These are phyloP conservation scores for Ceratocystis cubensis DNA, from an alignment of 2,329 filamentous ascomycete species.

Conservation along the genomic window DNA sequence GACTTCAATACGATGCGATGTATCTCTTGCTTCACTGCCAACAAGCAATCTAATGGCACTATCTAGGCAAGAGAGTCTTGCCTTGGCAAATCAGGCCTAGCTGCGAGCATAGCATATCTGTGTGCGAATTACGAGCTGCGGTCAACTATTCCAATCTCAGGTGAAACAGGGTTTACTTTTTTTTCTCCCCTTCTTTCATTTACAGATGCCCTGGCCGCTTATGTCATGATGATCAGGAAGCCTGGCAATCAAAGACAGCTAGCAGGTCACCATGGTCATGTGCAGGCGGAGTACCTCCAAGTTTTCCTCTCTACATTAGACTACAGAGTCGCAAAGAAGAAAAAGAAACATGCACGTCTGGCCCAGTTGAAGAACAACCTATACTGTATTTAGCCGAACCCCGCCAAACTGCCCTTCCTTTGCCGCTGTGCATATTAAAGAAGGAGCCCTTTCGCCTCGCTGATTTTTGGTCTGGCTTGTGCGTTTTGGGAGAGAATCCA, in stretches of 20 bases:
- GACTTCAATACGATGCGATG: not conserved
- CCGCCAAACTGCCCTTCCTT: not conserved
- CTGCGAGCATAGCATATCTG: not conserved
- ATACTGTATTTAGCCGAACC: not conserved
- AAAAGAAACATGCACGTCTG: not conserved
- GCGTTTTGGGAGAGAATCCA: not conserved
- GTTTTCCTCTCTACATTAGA: not conserved
- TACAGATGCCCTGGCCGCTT: too few relatives aligned
- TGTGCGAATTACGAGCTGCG: not conserved
- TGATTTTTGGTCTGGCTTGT: not conserved
- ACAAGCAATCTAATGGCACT: not conserved
- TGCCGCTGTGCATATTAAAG: constrained; percentile 7
- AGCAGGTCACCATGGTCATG: not conserved
- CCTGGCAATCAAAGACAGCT: not conserved
- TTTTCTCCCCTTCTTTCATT: too few relatives aligned
- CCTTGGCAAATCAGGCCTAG: not conserved
- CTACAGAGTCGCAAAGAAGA: not conserved
- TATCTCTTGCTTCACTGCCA: not conserved
- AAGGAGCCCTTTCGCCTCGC: not conserved
- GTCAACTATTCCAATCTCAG: too few relatives aligned
- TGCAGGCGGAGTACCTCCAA: not conserved
- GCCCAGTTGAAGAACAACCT: not conserved
- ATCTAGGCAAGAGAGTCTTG: not conserved
- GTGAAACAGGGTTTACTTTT: too few relatives aligned
- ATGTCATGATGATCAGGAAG: not conserved